Evolutionary conservation across 805 yeast genomes (phyloP).

Genomic region (Wickerhamomyces xylosicus): DNA sequence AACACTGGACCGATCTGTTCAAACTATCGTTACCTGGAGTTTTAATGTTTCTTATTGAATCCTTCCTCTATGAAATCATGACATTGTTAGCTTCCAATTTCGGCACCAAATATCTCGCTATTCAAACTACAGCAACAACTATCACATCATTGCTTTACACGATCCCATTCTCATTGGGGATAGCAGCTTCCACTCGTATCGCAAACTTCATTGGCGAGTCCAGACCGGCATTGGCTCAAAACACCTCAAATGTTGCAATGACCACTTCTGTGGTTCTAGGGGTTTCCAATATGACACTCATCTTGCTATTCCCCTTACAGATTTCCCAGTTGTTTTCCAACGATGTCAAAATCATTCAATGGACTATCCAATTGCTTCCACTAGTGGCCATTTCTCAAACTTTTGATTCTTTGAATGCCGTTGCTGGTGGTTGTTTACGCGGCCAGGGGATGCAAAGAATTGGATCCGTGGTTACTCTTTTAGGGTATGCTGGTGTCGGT

Average conservation of each 20-base stretch:
- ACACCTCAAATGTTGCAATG: conserved; percentile 33
- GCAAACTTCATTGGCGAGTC: conserved; percentile 63
- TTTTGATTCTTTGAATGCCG: conserved; percentile 60
- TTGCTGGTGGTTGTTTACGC: conserved; percentile 66
- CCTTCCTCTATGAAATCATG: conserved; percentile 62
- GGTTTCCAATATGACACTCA: conserved; percentile 36
- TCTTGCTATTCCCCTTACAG: conserved; percentile 35
- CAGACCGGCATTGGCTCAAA: conserved; percentile 34
- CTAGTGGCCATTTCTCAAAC: conserved; percentile 60
- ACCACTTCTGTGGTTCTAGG: conserved; percentile 34
- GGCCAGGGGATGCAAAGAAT: conserved; percentile 81
- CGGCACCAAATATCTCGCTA: conserved; percentile 62
- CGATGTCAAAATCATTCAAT: conserved; percentile 43
- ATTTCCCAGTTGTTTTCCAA: conserved; percentile 52
- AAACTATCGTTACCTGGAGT: conserved; percentile 66
- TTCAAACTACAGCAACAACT: conserved; percentile 64
- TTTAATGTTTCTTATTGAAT: conserved; percentile 70
- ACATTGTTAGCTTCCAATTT: conserved; percentile 61
- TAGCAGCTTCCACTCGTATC: conserved; percentile 62
- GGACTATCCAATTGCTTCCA: conserved; percentile 43
- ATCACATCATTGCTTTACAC: conserved; percentile 55
- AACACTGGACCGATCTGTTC: conserved; percentile 49
- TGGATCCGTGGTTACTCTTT: conserved; percentile 62
- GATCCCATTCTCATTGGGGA: conserved; percentile 67
- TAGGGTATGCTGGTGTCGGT: conserved; percentile 63